Evolutionary conservation across 2,329 filamentous ascomycete genomes (phyloP), one percentile per base, ranked within the genome.

Genomic region (Pleochaeta shiraiana): DNA sequence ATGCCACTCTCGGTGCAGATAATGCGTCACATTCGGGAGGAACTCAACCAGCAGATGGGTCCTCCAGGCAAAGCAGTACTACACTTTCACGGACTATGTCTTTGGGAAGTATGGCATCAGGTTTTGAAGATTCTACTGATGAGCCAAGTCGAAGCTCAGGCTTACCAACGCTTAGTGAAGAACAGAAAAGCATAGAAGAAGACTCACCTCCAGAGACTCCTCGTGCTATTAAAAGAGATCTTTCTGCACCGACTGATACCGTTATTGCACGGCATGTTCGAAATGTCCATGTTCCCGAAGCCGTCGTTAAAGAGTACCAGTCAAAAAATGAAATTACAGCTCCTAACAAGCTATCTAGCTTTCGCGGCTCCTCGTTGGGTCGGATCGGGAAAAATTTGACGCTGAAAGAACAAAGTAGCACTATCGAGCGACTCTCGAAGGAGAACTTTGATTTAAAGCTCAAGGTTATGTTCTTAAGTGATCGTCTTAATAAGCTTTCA

Each of bases 391-490:
- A 82, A 71, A 88, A 83, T 69, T 77, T 98, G 75, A 97, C 93
- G 0, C 77, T 98, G 47, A 97, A 96, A 74, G 93, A 98, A 75
- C 93, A 98, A 75, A 95, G 92, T 72, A 95, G 87, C 75, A 97
- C 92, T 16, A 96, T 98, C 68, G 93, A 98, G 74, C 85, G 91
- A 66, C 80, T 97, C 1, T 95, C 90, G 66, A 98, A 98, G 75
- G 93, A 98, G 74, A 98, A 98, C 68, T 98, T 97, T 73, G 92
- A 96, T 73, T 77, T 97, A 64, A 96, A 97, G 75, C 84, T 97
- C 75, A 95, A 95, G 73, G 93, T 97, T 68, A 95, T 96, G 79
- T 98, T 96, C 72, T 81, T 98, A 61, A 95, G 92, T 71, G 89
- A 97, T 74, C 87, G 92, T 1, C 77, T 98, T 24, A 90, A 95